Percentiles rank a stretch among this genome's conserved stretches.
phyloP scores from a whole-genome alignment of 2,329 filamentous ascomycete species.

The Paracorniculantispora psalliotae region DNA sequence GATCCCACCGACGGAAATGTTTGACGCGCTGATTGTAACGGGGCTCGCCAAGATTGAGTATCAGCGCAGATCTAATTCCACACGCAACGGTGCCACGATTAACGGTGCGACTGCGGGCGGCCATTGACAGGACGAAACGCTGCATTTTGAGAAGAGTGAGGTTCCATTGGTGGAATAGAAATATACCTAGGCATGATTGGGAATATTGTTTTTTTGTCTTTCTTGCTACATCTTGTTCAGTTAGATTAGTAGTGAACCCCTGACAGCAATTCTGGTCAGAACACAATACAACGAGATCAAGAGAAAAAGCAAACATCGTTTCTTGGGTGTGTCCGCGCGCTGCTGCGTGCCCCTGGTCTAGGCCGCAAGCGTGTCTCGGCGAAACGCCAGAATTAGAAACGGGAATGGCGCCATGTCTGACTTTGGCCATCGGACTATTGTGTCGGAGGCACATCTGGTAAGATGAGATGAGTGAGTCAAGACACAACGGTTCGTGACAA shows the following conservation, averaged over 20 bases:
- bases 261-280: neutral
- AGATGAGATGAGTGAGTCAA: neutral
- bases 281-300: neutral
- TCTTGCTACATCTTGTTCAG: no score
- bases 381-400: conserved; percentile 3
- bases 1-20: neutral
- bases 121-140: no score
- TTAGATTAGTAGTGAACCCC: neutral
- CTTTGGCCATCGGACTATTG: no score
- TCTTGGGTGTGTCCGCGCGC: neutral
- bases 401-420: neutral
- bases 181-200: neutral
- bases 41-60: neutral
- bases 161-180: no score
- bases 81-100: neutral
- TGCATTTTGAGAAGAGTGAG: no score
- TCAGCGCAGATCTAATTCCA: neutral
- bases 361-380: conserved; percentile 5
- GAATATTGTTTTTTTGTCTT: neutral
- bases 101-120: no score
- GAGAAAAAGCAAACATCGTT: neutral
- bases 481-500: neutral
- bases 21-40: neutral
- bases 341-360: neutral
- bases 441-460: no score